These are phyloP conservation scores for Candida gigantensis DNA, from an alignment of 1,139 yeast species.

Conservation along the genomic window DNA sequence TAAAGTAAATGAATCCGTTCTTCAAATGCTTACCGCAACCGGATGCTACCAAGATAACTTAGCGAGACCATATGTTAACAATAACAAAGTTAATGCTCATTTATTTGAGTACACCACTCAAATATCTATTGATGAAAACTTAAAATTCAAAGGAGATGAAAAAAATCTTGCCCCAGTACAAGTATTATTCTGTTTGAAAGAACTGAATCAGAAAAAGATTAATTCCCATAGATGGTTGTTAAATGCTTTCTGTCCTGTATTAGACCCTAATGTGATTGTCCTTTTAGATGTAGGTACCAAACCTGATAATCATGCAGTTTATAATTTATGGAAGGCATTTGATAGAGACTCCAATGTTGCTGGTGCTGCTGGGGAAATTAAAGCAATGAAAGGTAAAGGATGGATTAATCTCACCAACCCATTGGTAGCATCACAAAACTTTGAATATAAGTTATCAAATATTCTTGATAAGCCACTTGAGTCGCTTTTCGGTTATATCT, in stretches of 20 bases:
- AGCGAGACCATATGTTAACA: constrained; percentile 90
- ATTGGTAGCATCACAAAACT: constrained; percentile 92
- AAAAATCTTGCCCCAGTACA: constrained; percentile 92
- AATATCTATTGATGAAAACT: constrained; percentile 78
- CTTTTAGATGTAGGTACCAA: constrained; percentile 91
- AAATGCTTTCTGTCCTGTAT: constrained; percentile 85
- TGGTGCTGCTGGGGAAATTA: constrained; percentile 97
- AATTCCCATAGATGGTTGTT: constrained; percentile 96
- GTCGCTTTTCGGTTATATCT: constrained; percentile 87
- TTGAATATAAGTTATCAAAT: constrained; percentile 95
- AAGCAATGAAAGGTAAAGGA: constrained; percentile 87
- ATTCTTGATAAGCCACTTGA: constrained; percentile 94
- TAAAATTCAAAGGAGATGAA: constrained; percentile 76
- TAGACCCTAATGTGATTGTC: constrained; percentile 85
- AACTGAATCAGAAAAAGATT: constrained; percentile 83
- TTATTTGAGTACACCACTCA: constrained; percentile 93
- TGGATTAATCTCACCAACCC: constrained; percentile 84
- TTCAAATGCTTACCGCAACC: constrained; percentile 85
- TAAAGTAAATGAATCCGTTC: constrained; percentile 76
- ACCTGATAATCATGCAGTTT: constrained; percentile 80
- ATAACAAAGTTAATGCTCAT: constrained; percentile 88
- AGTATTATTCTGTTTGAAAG: constrained; percentile 85
- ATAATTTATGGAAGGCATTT: constrained; percentile 95
- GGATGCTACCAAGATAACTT: constrained; percentile 97
- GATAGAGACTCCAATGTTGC: constrained; percentile 95